These are phyloP conservation scores for Cupressus sempervirens DNA, from an alignment of 75 land plant genomes.

Conservation along the genomic window DNA sequence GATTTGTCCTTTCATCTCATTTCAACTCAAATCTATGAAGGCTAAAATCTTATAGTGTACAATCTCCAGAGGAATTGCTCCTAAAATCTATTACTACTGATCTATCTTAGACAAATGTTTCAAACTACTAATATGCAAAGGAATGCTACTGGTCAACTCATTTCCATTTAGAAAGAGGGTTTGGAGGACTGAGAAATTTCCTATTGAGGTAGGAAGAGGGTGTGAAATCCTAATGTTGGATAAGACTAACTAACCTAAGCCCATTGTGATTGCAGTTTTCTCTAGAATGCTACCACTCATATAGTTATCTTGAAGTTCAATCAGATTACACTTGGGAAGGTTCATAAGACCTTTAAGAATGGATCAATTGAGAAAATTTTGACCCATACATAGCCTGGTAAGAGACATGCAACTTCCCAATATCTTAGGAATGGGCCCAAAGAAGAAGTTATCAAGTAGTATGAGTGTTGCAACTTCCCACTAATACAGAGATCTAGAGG, in stretches of 20 bases:
- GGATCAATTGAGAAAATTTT: conserved; percentile 16
- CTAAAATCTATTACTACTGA: conserved; percentile 43
- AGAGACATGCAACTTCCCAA: conserved; percentile 8
- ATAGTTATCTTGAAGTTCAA: conserved; percentile 16
- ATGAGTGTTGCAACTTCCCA: conserved; percentile 15
- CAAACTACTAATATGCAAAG: conserved; percentile 43
- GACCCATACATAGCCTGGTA: background rate
- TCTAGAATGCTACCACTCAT: too few relatives aligned
- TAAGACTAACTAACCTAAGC: conserved; percentile 21
- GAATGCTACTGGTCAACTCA: conserved; percentile 49
- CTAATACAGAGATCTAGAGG: conserved; percentile 12
- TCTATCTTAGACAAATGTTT: conserved; percentile 58
- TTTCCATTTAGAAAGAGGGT: conserved; percentile 55
- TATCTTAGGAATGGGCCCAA: conserved; percentile 16
- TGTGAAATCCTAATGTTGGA: conserved; percentile 47
- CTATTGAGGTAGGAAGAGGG: conserved; percentile 44
- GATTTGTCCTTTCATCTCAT: conserved; percentile 60
- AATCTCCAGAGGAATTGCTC: conserved; percentile 46
- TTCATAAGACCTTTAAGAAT: conserved; percentile 8
- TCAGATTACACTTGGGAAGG: conserved; percentile 7
- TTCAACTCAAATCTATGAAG: conserved; percentile 63
- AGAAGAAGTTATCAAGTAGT: conserved; percentile 10
- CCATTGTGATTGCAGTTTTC: conserved; percentile 11
- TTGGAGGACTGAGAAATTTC: conserved; percentile 61
- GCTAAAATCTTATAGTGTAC: conserved; percentile 63